Conservation (phyloP, 2,329 filamentous ascomycete species). For the Aaosphaeria pasadenensis region DNA sequence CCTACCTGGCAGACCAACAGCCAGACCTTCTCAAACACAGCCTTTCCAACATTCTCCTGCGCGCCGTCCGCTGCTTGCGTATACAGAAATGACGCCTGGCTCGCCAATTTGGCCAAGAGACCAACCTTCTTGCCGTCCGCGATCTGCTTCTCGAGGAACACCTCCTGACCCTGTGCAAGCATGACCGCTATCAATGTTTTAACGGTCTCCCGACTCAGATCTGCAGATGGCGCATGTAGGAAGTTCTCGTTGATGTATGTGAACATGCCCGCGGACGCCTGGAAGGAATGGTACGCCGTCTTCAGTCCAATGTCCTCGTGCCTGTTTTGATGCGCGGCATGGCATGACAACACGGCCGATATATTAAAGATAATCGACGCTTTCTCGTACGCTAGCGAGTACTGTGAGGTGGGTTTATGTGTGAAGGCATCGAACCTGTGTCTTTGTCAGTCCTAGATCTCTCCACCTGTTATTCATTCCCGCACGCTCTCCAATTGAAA, state of each 20-base stretch:
- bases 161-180: constrained; percentile 93
- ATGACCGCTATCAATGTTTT: constrained; percentile 91
- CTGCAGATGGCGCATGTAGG: constrained; percentile 92
- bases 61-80: constrained; percentile 83
- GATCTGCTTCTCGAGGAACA: constrained; percentile 95
- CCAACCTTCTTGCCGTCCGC: constrained; percentile 89
- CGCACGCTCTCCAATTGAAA: no score
- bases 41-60: constrained; percentile 87
- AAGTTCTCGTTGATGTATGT: constrained; percentile 99
- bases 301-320: constrained; percentile 92
- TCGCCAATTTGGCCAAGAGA: constrained; percentile 86
- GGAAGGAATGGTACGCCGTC: constrained; percentile 96
- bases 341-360: constrained; percentile 90
- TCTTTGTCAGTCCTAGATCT: no score
- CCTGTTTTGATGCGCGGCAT: constrained; percentile 89
- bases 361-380: constrained; percentile 99
- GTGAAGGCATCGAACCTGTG: constrained; percentile 99
- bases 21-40: constrained; percentile 94
- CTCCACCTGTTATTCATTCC: neutral
- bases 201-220: constrained; percentile 91
- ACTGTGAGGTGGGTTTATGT: constrained; percentile 94
- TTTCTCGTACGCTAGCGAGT: constrained; percentile 95
- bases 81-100: constrained; percentile 86
- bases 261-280: constrained; percentile 98
- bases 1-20: constrained; percentile 72